Base-by-base conservation (phyloP, 176 grass and related monocot genomes). In the Alopecurus myosuroides region DNA sequence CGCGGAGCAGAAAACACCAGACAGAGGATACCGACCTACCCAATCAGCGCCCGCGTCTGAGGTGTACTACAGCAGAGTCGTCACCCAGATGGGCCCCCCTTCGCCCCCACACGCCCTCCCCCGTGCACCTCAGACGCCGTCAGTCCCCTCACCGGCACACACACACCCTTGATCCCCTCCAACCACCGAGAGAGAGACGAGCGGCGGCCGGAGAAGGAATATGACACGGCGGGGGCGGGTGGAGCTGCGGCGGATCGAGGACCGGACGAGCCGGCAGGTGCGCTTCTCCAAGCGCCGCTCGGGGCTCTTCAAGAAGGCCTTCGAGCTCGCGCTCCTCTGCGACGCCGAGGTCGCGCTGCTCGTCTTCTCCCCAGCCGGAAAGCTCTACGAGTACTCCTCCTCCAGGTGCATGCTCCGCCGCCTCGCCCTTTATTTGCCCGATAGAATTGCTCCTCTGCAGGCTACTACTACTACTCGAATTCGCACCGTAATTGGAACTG, bases 281-380 rank as follows among this genome's bases (percentile, higher is more conserved):
- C 88, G 93, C 49, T 95, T 95, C 88, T 95, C 89, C 45, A 94
- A 94, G 92, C 79, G 89, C 55, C 79, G 92, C 45, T n/a, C 87
- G 62, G 92, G 88, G n/a, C 89, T 94, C 15, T 94, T 91, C 89
- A 94, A 94, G 76, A 94, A 94, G 86, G 92, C 92, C 14, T 94
- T 84, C 86, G 92, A 94, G 89, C 92, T 94, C 49, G 69, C 89
- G 17, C 81, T 94, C 12, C 92, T 94, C 88, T 94, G 88, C 84
- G 92, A 94, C 81, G 92, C 86, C 70, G 88, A 94, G 85, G 92
- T 94, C 75, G 79, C 79, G 26, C 88, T 94, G 68, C 42, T 94
- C 82, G 86, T 94, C 74, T 91, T 94, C 86, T 94, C 92, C 78
- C 88, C 89, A 15, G 88, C 39, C 57, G 92, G 92, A 4, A 88